phyloP scores from a whole-genome alignment of 1,284 basidiomycete genomes.

The Wallemia hederae region DNA sequence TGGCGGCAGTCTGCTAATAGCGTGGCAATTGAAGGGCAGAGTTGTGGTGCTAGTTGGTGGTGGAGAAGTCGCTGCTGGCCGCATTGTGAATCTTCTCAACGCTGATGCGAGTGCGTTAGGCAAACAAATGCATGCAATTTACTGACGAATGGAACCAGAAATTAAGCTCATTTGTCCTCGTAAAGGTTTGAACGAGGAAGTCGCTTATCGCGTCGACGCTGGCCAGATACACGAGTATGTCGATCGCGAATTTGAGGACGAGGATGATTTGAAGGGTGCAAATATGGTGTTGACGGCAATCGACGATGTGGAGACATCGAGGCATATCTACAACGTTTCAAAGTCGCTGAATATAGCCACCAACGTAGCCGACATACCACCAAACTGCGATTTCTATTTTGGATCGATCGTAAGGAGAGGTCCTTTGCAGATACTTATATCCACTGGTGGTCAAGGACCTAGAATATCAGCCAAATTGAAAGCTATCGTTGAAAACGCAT shows the following conservation, averaged over 20 bases:
- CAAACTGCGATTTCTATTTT: constrained; percentile 84
- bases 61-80: constrained; percentile 53
- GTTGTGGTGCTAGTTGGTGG: constrained; percentile 62
- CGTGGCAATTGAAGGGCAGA: constrained; percentile 57
- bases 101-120: constrained; percentile 11
- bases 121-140: neutral
- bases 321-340: constrained; percentile 39
- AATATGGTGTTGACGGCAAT: constrained; percentile 89
- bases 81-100: constrained; percentile 37
- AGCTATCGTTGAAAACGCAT: constrained; percentile 31
- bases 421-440: constrained; percentile 80
- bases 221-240: constrained; percentile 26
- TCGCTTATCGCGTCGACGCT: constrained; percentile 16
- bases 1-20: constrained; percentile 46
- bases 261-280: constrained; percentile 29
- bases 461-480: constrained; percentile 64
- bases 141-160: constrained; percentile 18
- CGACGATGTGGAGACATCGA: constrained; percentile 46
- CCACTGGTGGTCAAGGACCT: constrained; percentile 78
- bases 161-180: constrained; percentile 34
- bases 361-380: constrained; percentile 85
- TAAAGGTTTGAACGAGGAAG: constrained; percentile 27
- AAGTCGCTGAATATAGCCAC: constrained; percentile 45
- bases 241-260: constrained; percentile 32
- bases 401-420: constrained; percentile 74